Base-by-base conservation (phyloP, 2,329 filamentous ascomycete genomes). In the Phialemoniopsis sp. region DNA sequence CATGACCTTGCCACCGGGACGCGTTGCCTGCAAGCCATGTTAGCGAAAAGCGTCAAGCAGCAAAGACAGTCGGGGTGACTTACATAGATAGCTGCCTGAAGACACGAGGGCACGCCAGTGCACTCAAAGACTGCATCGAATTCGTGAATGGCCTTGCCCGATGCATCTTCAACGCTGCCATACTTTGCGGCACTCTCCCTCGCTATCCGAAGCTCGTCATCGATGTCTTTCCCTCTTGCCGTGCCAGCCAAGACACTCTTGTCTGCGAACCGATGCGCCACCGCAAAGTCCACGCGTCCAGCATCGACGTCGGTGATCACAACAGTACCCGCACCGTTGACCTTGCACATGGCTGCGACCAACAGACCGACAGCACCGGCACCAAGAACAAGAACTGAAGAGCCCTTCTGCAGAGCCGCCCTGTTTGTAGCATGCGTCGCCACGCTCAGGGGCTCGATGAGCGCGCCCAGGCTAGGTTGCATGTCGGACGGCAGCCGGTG, bases 1-100 rank as follows among this genome's bases (percentile, higher is more conserved):
- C 47, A 79, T 60, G 34, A 78, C 60, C 37, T 66, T 67, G 8
- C 73, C 74, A n/a, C 74, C 75, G 2, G 73, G 61, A 38, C 62
- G 60, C 13, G 68, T 65, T 6, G 43, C 40, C n/a, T n/a, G n/a
- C n/a, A n/a, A n/a, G n/a, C n/a, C n/a, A n/a, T n/a, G n/a, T n/a
- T n/a, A n/a, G n/a, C n/a, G n/a, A n/a, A n/a, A n/a, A n/a, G n/a
- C n/a, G n/a, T n/a, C n/a, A n/a, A n/a, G n/a, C n/a, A n/a, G n/a
- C n/a, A n/a, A n/a, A n/a, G n/a, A n/a, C n/a, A n/a, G n/a, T n/a
- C n/a, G n/a, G n/a, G n/a, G n/a, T n/a, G n/a, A n/a, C n/a, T n/a
- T n/a, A n/a, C n/a, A n/a, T n/a, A n/a, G n/a, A n/a, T n/a, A n/a
- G n/a, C n/a, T n/a, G n/a, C n/a, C n/a, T n/a, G n/a, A n/a, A n/a